Evolutionary conservation across 2,329 filamentous ascomycete genomes (phyloP).

Genomic region (Scedosporium boydii): DNA sequence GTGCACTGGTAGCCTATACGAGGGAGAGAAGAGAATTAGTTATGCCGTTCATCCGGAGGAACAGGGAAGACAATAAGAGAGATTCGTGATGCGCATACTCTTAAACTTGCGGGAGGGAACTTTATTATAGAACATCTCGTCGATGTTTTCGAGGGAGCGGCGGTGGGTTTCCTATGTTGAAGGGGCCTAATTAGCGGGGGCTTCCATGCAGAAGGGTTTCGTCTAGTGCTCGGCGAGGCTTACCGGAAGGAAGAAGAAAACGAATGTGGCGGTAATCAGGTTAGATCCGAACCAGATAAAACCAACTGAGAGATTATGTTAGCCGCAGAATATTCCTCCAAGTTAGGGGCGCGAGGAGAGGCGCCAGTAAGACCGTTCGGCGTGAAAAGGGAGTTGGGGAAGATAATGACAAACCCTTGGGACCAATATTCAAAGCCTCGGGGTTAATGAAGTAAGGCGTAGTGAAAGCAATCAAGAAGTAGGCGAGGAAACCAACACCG

Average conservation of each 20-base stretch:
- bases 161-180: conserved; percentile 8
- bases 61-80: background rate
- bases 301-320: conserved; percentile 7
- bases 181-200: background rate
- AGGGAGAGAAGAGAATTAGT: background rate
- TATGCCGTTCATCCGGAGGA: background rate
- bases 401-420: conserved; percentile 5
- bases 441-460: conserved; percentile 9
- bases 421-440: conserved; percentile 8
- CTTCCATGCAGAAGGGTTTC: background rate
- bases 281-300: conserved; percentile 9
- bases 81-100: conserved; percentile 1
- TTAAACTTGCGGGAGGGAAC: conserved; percentile 9
- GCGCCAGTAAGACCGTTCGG: background rate
- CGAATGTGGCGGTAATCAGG: conserved; percentile 7
- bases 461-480: conserved; percentile 9
- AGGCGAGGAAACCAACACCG: conserved; percentile 6
- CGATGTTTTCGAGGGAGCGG: conserved; percentile 9
- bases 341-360: background rate
- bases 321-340: background rate
- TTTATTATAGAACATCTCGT: conserved; percentile 10
- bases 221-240: background rate
- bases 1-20: conserved; percentile 8
- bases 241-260: conserved; percentile 10
- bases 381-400: background rate